Conservation (phyloP, 257 asterid species). For the Nemophila menziesii region DNA sequence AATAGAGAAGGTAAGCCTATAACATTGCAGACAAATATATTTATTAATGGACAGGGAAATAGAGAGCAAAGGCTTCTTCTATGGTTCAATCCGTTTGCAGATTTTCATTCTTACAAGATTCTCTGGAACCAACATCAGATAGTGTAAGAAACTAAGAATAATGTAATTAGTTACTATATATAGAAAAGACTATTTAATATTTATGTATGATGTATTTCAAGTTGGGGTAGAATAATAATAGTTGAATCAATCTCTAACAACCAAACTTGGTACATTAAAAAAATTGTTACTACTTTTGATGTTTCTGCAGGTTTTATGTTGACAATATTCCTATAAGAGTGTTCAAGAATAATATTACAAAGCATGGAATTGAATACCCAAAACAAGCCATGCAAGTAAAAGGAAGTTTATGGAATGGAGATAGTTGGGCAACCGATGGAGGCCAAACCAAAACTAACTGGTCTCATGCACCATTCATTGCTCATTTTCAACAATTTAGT, state of each 20-base stretch:
- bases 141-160: slow-evolving; percentile 30
- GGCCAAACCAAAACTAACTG: slow-evolving; percentile 40
- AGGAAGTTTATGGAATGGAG: slow-evolving; percentile 54
- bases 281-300: not conserved
- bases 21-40: slow-evolving; percentile 54
- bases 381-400: slow-evolving; percentile 39
- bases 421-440: slow-evolving; percentile 61
- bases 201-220: no score
- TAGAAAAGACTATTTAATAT: no score
- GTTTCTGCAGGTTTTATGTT: slow-evolving; percentile 34
- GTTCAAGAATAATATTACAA: slow-evolving; percentile 35
- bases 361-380: slow-evolving; percentile 34
- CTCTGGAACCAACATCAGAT: slow-evolving; percentile 51
- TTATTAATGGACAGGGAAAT: slow-evolving; percentile 36
- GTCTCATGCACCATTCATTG: slow-evolving; percentile 47
- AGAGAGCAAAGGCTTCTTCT: slow-evolving; percentile 45
- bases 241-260: no score
- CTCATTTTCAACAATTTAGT: slow-evolving; percentile 31
- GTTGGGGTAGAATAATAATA: no score
- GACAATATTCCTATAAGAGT: slow-evolving; percentile 55
- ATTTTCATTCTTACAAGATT: slow-evolving; percentile 51
- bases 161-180: not conserved
- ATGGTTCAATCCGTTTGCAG: slow-evolving; percentile 71
- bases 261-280: no score
- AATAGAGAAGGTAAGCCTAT: slow-evolving; percentile 45